Evolutionary conservation across 2,329 filamentous ascomycete genomes (phyloP).

Genomic region (Microascus cirrosus): DNA sequence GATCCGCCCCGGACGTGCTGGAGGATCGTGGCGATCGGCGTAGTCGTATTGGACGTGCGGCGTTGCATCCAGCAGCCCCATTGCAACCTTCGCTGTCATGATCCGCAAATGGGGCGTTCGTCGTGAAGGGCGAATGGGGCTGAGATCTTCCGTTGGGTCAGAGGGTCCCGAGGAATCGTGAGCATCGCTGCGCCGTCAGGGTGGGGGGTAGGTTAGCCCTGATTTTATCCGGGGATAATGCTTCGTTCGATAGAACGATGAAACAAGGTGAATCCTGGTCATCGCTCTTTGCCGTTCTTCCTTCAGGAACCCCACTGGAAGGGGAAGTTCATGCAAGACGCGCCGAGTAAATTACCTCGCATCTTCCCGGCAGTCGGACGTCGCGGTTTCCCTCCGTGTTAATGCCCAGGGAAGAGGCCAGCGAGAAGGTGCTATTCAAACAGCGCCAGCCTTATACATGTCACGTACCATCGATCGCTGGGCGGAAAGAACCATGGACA

Average conservation of each 20-base stretch:
- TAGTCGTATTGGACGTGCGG: neutral
- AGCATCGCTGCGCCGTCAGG: neutral
- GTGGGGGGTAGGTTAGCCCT: neutral
- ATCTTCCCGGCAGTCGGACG: neutral
- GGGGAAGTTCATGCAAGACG: neutral
- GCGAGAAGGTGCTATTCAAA: neutral
- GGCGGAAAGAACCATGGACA: neutral
- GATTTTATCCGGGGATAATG: neutral
- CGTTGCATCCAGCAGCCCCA: neutral
- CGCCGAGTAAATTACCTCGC: neutral
- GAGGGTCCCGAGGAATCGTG: neutral
- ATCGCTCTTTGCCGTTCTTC: neutral
- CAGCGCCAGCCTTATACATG: neutral
- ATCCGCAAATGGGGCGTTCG: neutral
- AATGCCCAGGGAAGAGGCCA: neutral
- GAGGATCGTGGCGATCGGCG: conserved; percentile 4
- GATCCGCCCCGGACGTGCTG: neutral
- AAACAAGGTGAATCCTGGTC: neutral
- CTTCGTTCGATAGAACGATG: neutral
- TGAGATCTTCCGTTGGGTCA: neutral
- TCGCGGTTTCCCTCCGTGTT: neutral
- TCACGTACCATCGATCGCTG: conserved; percentile 2
- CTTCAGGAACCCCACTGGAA: neutral
- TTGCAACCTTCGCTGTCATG: conserved; percentile 1
- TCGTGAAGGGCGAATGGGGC: neutral